Base-by-base conservation (phyloP, 2,329 filamentous ascomycete genomes). In the Rugonectria rugulosa region DNA sequence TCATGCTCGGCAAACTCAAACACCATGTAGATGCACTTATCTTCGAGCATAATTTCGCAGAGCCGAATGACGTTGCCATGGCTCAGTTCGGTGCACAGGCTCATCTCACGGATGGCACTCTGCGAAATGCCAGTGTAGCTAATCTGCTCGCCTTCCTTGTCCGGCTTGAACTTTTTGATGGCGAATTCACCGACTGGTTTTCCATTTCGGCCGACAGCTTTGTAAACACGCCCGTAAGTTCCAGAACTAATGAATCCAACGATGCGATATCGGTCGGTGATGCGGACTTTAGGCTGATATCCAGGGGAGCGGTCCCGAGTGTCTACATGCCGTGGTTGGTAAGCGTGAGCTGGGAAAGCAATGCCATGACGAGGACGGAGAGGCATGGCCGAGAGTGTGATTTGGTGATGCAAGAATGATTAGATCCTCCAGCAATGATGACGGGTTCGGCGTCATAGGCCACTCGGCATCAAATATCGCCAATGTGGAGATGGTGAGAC, bases 151-250 rank as follows among this genome's bases (percentile, higher is more conserved):
- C 95, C 95, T 76, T 99, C 95, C 78, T 98, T 99, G 75, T 99
- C 95, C 7, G 93, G 93, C 79, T 97, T 97, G 85, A 97, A 97
- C 85, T 99, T 99, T 73, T 99, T 99, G 80, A 99, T 99, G 66
- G 95, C 95, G 71, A 97, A 97, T 70, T 97, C 92, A 60, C 72
- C 88, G 79, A 66, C 87, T 85, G 68, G 63, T 40, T 68, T 68
- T 41, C 62, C 62, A 54, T 77, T 57, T 62, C 88, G 87, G 66
- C 91, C 87, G 37, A 92, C 81, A 15, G 95, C 95, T 73, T 99
- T 99, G 84, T 98, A 99, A 7, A 99, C 95, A 26, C 95, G 89
- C 29, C 95, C 95, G 84, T 99, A 99, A 14, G 95, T 99, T 41
- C 95, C 95, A 66, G 92, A 97, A 72, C 92, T 97, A 68, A 99